Evolutionary conservation across 306 rosid species (phyloP).

Genomic region (Cucumis cinereus): DNA sequence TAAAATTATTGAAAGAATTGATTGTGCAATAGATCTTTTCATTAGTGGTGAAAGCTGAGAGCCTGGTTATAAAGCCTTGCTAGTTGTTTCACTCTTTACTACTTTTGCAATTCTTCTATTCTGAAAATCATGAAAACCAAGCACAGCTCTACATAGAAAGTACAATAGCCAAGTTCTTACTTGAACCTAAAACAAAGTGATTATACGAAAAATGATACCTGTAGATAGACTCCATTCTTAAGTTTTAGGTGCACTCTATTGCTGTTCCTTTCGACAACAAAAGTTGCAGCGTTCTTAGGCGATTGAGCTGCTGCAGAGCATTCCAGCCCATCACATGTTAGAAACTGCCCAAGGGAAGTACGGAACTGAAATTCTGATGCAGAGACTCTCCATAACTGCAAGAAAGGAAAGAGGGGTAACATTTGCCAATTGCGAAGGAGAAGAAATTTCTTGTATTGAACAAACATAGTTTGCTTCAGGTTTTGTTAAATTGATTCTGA

Average conservation of each 20-base stretch:
- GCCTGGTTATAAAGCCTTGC: background rate
- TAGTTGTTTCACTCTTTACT: background rate
- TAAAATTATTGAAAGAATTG: background rate
- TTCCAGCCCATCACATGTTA: slow-evolving; percentile 48
- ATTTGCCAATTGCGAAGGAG: background rate
- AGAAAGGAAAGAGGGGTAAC: slow-evolving; percentile 4
- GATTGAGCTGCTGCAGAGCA: slow-evolving; percentile 56
- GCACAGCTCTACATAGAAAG: background rate
- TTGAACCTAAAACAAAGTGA: background rate
- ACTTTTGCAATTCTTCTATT: background rate
- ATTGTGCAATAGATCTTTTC: background rate
- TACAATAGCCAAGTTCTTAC: background rate
- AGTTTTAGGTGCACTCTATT: slow-evolving; percentile 54
- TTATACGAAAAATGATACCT: slow-evolving; percentile 29
- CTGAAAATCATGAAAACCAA: background rate
- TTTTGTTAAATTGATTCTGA: background rate
- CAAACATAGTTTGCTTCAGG: background rate
- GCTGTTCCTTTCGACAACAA: slow-evolving; percentile 41
- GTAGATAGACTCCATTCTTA: slow-evolving; percentile 46
- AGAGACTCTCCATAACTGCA: slow-evolving; percentile 77
- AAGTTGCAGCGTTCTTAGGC: slow-evolving; percentile 44
- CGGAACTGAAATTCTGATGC: slow-evolving; percentile 59
- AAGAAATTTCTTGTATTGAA: background rate
- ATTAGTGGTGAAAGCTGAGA: background rate
- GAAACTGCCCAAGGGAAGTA: slow-evolving; percentile 54